Conservation (phyloP, 2,329 filamentous ascomycete species). For the Fusarium equiseti region DNA sequence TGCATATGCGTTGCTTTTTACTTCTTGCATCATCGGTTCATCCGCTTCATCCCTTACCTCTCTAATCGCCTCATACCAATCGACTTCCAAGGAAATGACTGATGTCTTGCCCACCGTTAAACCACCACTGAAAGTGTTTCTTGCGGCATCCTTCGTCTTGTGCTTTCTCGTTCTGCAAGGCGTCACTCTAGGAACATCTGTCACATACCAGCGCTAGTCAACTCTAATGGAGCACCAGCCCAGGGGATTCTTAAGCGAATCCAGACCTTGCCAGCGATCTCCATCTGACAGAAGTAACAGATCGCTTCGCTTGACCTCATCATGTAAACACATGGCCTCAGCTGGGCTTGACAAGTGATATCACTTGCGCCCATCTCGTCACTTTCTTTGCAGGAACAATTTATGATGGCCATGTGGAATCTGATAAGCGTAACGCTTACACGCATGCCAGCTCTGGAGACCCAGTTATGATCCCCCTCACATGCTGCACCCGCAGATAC, state of each 20-base stretch:
- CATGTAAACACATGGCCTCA: constrained; percentile 18
- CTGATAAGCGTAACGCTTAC: constrained; percentile 12
- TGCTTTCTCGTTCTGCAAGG: neutral
- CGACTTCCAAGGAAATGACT: constrained; percentile 24
- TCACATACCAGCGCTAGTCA: constrained; percentile 28
- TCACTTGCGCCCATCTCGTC: constrained; percentile 14
- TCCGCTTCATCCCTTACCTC: constrained; percentile 24
- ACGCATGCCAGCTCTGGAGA: constrained; percentile 2
- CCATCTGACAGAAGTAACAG: constrained; percentile 9
- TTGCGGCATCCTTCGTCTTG: constrained; percentile 15
- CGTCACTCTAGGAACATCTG: constrained; percentile 8
- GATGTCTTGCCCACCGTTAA: constrained; percentile 33
- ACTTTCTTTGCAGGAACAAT: constrained; percentile 5
- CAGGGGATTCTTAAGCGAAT: neutral
- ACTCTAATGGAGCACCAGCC: neutral
- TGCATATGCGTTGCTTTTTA: constrained; percentile 25
- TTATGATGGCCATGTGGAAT: constrained; percentile 32
- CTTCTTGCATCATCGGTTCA: constrained; percentile 23
- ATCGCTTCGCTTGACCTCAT: constrained; percentile 4
- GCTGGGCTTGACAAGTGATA: constrained; percentile 27
- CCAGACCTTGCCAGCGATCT: constrained; percentile 2
- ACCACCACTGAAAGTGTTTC: constrained; percentile 15
- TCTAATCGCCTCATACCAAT: constrained; percentile 22
- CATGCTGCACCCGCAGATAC: neutral
- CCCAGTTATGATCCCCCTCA: constrained; percentile 24